phyloP scores from a whole-genome alignment of 2,329 filamentous ascomycete species.

The Metarhizium robertsii region DNA sequence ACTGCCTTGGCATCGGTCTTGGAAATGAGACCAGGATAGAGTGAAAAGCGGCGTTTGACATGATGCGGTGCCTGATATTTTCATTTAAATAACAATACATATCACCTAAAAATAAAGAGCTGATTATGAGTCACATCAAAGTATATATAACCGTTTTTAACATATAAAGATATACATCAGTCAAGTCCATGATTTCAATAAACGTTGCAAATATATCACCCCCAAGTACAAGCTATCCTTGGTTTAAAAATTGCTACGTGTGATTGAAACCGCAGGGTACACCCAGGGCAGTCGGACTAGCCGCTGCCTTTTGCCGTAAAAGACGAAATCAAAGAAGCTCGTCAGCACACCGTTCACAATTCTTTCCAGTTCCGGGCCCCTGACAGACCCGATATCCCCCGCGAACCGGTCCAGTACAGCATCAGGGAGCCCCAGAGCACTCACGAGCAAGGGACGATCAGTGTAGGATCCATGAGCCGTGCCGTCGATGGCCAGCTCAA shows the following conservation, averaged over 20 bases:
- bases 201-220: too few relatives aligned
- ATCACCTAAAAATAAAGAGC: too few relatives aligned
- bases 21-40: background rate
- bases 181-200: too few relatives aligned
- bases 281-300: slow-evolving; percentile 6
- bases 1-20: slow-evolving; percentile 44
- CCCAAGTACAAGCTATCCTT: background rate
- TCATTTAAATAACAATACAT: too few relatives aligned
- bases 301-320: slow-evolving; percentile 5
- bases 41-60: too few relatives aligned
- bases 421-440: slow-evolving; percentile 12
- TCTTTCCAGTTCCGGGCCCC: slow-evolving; percentile 9
- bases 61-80: too few relatives aligned
- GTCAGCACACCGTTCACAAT: slow-evolving; percentile 13
- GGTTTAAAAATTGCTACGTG: slow-evolving; percentile 9
- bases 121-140: too few relatives aligned
- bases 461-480: slow-evolving; percentile 23
- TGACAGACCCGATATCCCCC: slow-evolving; percentile 10
- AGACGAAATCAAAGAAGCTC: slow-evolving; percentile 13
- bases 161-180: too few relatives aligned
- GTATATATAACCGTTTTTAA: too few relatives aligned
- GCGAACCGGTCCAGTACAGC: slow-evolving; percentile 3
- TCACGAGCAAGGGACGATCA: slow-evolving; percentile 19
- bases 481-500: slow-evolving; percentile 15
- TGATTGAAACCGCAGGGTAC: slow-evolving; percentile 11